Conservation (phyloP, 1,284 basidiomycete genomes). For the Singerocomus rubriflavus region DNA sequence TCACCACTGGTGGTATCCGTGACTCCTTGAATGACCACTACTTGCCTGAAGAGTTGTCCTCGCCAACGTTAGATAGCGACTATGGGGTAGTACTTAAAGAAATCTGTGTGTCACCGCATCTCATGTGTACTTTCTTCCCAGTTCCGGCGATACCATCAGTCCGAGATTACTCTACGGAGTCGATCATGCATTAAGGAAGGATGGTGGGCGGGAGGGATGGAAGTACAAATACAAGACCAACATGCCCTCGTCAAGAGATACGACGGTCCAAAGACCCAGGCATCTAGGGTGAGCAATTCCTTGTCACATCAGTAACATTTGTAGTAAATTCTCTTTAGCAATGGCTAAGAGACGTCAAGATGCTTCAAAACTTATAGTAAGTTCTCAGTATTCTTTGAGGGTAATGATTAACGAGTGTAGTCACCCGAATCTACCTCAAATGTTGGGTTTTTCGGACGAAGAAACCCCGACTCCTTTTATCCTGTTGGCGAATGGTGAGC, state of each 20-base stretch:
- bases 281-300: constrained; percentile 32
- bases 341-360: constrained; percentile 51
- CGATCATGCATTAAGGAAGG: constrained; percentile 36
- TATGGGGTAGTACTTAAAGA: constrained; percentile 34
- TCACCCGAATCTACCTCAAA: constrained; percentile 53
- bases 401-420: constrained; percentile 26
- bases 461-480: constrained; percentile 48
- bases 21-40: constrained; percentile 25
- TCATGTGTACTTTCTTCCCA: constrained; percentile 18
- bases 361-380: constrained; percentile 48
- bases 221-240: constrained; percentile 41
- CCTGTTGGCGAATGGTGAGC: constrained; percentile 45
- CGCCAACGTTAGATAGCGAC: constrained; percentile 27
- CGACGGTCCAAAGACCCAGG: constrained; percentile 34
- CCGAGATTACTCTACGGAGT: constrained; percentile 41
- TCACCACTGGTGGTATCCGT: constrained; percentile 19
- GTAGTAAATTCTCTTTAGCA: constrained; percentile 28
- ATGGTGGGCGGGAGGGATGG: constrained; percentile 46
- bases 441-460: constrained; percentile 51
- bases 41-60: constrained; percentile 25
- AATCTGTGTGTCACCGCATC: background rate
- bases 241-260: constrained; percentile 44
- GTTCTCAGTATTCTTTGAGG: constrained; percentile 13
- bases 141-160: constrained; percentile 52
- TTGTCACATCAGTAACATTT: background rate